Conservation (phyloP, 352 stramenopile genomes). For the Phytophthora boehmeriae region DNA sequence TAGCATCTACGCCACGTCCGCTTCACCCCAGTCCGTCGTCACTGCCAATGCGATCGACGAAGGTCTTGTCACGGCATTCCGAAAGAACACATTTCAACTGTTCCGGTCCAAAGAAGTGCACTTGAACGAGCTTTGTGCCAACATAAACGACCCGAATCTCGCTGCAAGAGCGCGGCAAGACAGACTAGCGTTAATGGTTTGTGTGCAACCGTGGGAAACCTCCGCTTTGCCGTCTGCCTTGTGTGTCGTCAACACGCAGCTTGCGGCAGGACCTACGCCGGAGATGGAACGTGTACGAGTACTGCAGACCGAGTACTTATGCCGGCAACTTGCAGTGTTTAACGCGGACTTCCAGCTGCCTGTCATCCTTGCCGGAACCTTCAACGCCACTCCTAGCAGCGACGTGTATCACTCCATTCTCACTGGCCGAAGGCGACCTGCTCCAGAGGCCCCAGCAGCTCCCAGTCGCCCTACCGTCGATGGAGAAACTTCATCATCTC, state of each 20-base stretch:
- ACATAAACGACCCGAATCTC: conserved; percentile 53
- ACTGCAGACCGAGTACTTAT: conserved; percentile 74
- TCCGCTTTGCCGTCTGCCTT: conserved; percentile 71
- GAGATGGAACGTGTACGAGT: conserved; percentile 65
- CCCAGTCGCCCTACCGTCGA: conserved; percentile 42
- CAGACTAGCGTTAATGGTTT: conserved; percentile 73
- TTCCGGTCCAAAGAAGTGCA: conserved; percentile 64
- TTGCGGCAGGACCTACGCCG: conserved; percentile 28
- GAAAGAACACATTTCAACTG: conserved; percentile 77
- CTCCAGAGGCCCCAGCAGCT: conserved; percentile 44
- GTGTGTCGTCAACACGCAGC: conserved; percentile 61
- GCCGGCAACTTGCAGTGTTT: conserved; percentile 68
- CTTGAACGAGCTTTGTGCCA: conserved; percentile 57
- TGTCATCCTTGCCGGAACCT: conserved; percentile 79
- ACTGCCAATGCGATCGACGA: conserved; percentile 45
- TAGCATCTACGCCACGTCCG: conserved; percentile 59
- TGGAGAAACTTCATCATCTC: conserved; percentile 50
- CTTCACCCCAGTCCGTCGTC: conserved; percentile 13
- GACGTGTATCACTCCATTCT: conserved; percentile 84
- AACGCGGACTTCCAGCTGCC: conserved; percentile 87
- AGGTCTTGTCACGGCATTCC: conserved; percentile 84
- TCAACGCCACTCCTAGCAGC: conserved; percentile 79
- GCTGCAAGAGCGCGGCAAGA: conserved; percentile 59
- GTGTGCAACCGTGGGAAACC: conserved; percentile 85
- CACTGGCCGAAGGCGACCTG: conserved; percentile 56